These are phyloP conservation scores for Syncephalastrum racemosum DNA, from an alignment of 371 early-diverging fungal genomes.

Conservation along the genomic window DNA sequence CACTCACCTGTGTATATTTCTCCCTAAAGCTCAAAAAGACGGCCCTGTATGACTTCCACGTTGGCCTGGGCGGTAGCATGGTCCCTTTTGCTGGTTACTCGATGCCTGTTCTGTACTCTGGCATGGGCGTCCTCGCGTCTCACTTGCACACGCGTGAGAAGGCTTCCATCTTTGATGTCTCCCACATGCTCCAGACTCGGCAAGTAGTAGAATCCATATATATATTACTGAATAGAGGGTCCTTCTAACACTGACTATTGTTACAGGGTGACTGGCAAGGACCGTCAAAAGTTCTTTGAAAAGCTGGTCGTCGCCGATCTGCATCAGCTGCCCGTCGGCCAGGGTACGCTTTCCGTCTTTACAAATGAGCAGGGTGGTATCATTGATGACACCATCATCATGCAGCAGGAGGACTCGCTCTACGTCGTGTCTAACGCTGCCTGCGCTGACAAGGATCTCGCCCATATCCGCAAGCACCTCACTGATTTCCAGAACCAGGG, in stretches of 20 bases:
- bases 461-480: slow-evolving; percentile 81
- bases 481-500: slow-evolving; percentile 79
- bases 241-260: not conserved
- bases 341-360: slow-evolving; percentile 88
- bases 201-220: slow-evolving; percentile 24
- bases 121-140: slow-evolving; percentile 82
- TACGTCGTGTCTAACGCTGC: slow-evolving; percentile 98
- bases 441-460: slow-evolving; percentile 94
- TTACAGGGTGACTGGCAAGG: slow-evolving; percentile 81
- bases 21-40: slow-evolving; percentile 64
- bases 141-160: slow-evolving; percentile 90
- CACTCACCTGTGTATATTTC: not conserved
- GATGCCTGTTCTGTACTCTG: slow-evolving; percentile 93
- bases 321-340: slow-evolving; percentile 73
- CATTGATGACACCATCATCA: slow-evolving; percentile 96
- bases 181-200: slow-evolving; percentile 97
- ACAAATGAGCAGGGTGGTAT: slow-evolving; percentile 97
- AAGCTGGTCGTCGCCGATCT: slow-evolving; percentile 87
- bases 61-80: slow-evolving; percentile 92
- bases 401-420: slow-evolving; percentile 77
- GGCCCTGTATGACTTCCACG: slow-evolving; percentile 90
- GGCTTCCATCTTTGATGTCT: slow-evolving; percentile 96
- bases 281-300: slow-evolving; percentile 88
- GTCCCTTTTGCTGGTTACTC: slow-evolving; percentile 96
- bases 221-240: too few species aligned